A percentile compares a stretch with the other conserved stretches of the same genome.
phyloP scores from a whole-genome alignment of 768 basidiomycete genomes.

The Galerina sulciceps region DNA sequence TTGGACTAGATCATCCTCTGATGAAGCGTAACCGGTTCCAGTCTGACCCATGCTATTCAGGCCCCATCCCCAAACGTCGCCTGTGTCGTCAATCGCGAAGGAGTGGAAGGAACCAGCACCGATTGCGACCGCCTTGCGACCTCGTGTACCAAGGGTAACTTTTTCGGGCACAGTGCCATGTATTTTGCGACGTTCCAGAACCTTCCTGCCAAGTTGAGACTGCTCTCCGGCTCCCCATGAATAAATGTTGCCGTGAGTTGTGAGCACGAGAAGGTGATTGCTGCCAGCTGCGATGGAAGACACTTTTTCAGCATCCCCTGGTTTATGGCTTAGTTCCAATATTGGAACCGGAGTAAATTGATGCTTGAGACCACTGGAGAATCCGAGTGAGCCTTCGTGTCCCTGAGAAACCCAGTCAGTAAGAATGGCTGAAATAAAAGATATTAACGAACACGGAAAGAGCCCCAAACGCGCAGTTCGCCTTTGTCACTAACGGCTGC shows the following conservation, averaged over 20 bases:
- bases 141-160: slow-evolving; percentile 72
- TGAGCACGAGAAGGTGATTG: slow-evolving; percentile 90
- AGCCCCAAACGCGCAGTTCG: slow-evolving; percentile 85
- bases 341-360: slow-evolving; percentile 71
- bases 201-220: slow-evolving; percentile 88
- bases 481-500: slow-evolving; percentile 83
- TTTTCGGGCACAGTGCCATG: slow-evolving; percentile 90
- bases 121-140: slow-evolving; percentile 61
- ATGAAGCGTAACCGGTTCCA: slow-evolving; percentile 56
- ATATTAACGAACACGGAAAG: slow-evolving; percentile 75
- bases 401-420: slow-evolving; percentile 43
- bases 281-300: slow-evolving; percentile 78
- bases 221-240: slow-evolving; percentile 93
- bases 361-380: slow-evolving; percentile 65
- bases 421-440: slow-evolving; percentile 1
- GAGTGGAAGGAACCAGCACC: slow-evolving; percentile 88
- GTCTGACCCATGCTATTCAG: slow-evolving; percentile 89
- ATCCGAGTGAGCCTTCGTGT: slow-evolving; percentile 84
- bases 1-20: slow-evolving; percentile 57
- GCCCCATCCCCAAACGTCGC: slow-evolving; percentile 95
- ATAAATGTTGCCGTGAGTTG: slow-evolving; percentile 85
- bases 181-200: slow-evolving; percentile 86
- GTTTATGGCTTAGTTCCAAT: slow-evolving; percentile 61
- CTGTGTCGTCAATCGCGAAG: slow-evolving; percentile 85
- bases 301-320: slow-evolving; percentile 72